These are phyloP conservation scores for Boletus edulis DNA, from an alignment of 768 basidiomycete species.

Conservation along the genomic window DNA sequence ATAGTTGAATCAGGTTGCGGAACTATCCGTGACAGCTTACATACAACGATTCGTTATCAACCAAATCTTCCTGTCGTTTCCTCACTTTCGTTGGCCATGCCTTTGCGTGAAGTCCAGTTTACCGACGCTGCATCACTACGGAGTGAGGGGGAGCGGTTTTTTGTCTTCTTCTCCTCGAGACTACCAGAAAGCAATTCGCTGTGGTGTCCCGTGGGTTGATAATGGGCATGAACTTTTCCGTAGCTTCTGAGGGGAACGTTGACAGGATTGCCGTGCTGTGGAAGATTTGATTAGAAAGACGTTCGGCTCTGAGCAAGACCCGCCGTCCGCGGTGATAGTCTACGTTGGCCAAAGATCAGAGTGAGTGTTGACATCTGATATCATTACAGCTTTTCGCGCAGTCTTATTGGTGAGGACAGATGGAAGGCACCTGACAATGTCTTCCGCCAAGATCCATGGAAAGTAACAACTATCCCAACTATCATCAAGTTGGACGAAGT, in stretches of 20 bases:
- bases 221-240: background rate
- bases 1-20: background rate
- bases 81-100: slow-evolving; percentile 38
- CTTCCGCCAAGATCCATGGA: slow-evolving; percentile 64
- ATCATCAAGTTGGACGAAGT: slow-evolving; percentile 62
- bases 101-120: slow-evolving; percentile 41
- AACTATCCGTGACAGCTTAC: slow-evolving; percentile 2
- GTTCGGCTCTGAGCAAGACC: slow-evolving; percentile 45
- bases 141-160: slow-evolving; percentile 45
- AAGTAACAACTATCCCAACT: slow-evolving; percentile 59
- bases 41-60: background rate
- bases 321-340: slow-evolving; percentile 58
- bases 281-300: slow-evolving; percentile 51
- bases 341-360: slow-evolving; percentile 65
- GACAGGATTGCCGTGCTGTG: slow-evolving; percentile 66
- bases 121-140: slow-evolving; percentile 35
- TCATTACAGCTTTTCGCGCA: background rate
- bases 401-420: slow-evolving; percentile 34
- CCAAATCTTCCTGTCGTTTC: background rate
- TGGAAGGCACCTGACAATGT: slow-evolving; percentile 63
- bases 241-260: slow-evolving; percentile 8
- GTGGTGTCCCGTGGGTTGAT: slow-evolving; percentile 66
- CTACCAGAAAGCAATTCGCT: slow-evolving; percentile 46
- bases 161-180: slow-evolving; percentile 73
- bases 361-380: slow-evolving; percentile 40